phyloP scores from a whole-genome alignment of 257 asterid species.

The Nicotiana sylvestris region DNA sequence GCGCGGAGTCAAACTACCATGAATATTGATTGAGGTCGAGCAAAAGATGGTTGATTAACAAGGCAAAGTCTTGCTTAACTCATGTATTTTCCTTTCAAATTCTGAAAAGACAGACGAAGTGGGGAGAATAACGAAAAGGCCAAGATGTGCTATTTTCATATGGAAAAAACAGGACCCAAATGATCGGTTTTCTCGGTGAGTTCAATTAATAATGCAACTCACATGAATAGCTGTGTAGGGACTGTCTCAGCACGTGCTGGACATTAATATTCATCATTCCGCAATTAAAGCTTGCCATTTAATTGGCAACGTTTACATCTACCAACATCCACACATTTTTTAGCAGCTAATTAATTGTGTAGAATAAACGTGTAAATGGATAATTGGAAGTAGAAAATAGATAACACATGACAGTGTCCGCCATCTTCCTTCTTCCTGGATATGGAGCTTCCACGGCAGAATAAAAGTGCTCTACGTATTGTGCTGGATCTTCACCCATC shows the following conservation, averaged over 20 bases:
- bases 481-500: not conserved
- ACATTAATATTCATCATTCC: not conserved
- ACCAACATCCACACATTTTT: not conserved
- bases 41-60: no score
- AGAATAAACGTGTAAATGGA: not conserved
- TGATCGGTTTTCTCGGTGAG: not conserved
- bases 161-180: not conserved
- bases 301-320: not conserved
- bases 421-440: not conserved
- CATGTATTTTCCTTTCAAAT: not conserved
- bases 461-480: not conserved
- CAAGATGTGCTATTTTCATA: not conserved
- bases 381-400: not conserved
- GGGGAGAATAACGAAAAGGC: not conserved
- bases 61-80: not conserved
- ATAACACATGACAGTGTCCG: not conserved
- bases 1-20: no score
- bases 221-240: constrained; percentile 4
- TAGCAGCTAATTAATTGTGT: not conserved
- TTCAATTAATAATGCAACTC: constrained; percentile 2
- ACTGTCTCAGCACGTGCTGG: not conserved
- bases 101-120: not conserved
- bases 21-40: not conserved
- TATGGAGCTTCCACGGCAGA: not conserved
- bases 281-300: not conserved